phyloP scores from a whole-genome alignment of 768 basidiomycete genomes.

The Kwoniella heveanensis region DNA sequence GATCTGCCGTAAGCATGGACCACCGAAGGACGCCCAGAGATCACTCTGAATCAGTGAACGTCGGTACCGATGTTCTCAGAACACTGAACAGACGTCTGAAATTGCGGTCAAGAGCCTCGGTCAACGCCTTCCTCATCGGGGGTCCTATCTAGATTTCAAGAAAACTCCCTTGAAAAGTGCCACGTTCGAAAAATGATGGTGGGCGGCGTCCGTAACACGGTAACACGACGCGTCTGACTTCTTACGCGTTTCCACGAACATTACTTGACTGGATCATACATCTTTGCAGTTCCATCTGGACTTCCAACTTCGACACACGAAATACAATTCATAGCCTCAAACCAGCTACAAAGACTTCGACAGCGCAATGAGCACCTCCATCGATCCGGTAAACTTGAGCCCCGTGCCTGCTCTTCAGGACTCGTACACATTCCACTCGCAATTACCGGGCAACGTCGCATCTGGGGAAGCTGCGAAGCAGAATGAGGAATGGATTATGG shows the following conservation, averaged over 20 bases:
- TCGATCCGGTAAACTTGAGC: constrained; percentile 43
- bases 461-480: constrained; percentile 2
- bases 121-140: too few species aligned
- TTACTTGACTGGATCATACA: constrained; percentile 1
- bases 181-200: background rate
- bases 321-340: too few species aligned
- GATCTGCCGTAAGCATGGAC: background rate
- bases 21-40: background rate
- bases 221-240: constrained; percentile 4
- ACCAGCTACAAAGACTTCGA: background rate
- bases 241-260: background rate
- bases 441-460: constrained; percentile 20
- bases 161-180: background rate
- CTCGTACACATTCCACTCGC: constrained; percentile 49
- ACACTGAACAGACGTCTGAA: too few species aligned
- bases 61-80: too few species aligned
- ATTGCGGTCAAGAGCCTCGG: too few species aligned
- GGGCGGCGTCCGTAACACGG: background rate
- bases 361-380: background rate
- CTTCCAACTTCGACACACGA: background rate
- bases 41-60: too few species aligned
- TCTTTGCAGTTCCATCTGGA: too few species aligned
- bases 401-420: constrained; percentile 42
- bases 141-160: too few species aligned
- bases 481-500: constrained; percentile 76